Evolutionary conservation across 805 yeast species (phyloP), one percentile per base, ranked within the genome.

Genomic region (Candida fluviatilis): DNA sequence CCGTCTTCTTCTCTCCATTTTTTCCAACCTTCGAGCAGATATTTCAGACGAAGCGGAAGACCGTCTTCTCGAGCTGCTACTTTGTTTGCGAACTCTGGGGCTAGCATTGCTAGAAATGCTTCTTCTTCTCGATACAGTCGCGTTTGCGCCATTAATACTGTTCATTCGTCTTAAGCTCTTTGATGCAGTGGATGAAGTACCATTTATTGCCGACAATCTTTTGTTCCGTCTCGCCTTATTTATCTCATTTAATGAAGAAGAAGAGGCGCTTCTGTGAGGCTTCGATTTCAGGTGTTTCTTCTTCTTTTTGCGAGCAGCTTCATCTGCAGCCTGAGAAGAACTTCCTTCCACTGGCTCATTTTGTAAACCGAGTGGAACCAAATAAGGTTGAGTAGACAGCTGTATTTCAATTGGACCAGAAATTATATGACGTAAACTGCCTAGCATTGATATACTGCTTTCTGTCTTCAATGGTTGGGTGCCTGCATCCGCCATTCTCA

Each of bases 351-450:
- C 13, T 26, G 29, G 29, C 5, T 26, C 29, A 5, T 26, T 13
- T 5, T 13, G 5, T 6, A 26, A 10, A 8, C 25, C 11, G 10
- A 23, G 11, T 23, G 25, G 25, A 23, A 21, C 13, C 15, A 25
- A 16, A 4, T 35, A 15, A 18, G 38, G 24, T 14, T 34, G 36
- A 10, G 36, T 23, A 25, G 36, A 34, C 15, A 5, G 26, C 15
- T 31, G 35, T 12, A 31, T 14, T 5, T 31, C 21, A 11, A 31
- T n/a, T 31, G 35, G 35, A 5, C 15, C 23, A 18, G 35, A 31
- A 5, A 31, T 31, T 7, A 23, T 23, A 8, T 23, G 25, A 23
- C 25, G 11, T 8, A 23, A 8, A 7, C 25, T 23, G 10, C 11
- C 11, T 23, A 23, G 25, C 25, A 7, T 23, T 23, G 25, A 8